A percentile compares a stretch with the other conserved stretches of the same genome.
phyloP scores from a whole-genome alignment of 2,329 filamentous ascomycete genomes.

The Pseudogymnoascus pannorum region DNA sequence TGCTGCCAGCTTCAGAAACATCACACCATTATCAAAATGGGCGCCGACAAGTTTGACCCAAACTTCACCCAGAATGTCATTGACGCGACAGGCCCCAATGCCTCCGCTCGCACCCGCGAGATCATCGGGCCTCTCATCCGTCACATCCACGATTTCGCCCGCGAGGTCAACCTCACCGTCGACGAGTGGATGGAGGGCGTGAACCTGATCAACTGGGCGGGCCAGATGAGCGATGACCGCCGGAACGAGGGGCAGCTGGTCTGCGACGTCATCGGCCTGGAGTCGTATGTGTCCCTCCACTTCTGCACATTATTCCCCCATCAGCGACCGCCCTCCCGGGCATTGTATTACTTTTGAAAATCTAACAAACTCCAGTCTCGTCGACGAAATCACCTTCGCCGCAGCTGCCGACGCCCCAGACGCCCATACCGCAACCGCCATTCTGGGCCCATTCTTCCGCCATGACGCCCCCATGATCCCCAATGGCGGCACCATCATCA shows the following conservation, averaged over 20 bases:
- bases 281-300: constrained; percentile 43
- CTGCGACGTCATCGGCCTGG: constrained; percentile 55
- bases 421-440: constrained; percentile 44
- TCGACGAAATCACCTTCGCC: constrained; percentile 27
- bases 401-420: constrained; percentile 22
- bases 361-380: constrained; percentile 31
- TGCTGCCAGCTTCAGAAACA: no score
- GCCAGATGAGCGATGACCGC: constrained; percentile 53
- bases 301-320: neutral
- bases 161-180: constrained; percentile 50
- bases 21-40: no score
- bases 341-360: constrained; percentile 15
- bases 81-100: constrained; percentile 53
- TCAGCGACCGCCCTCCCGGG: no score
- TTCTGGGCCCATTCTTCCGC: constrained; percentile 59
- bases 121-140: constrained; percentile 47
- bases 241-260: constrained; percentile 58
- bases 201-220: constrained; percentile 51
- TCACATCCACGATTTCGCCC: constrained; percentile 52
- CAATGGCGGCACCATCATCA: constrained; percentile 48
- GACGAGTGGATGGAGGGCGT: constrained; percentile 53
- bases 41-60: no score
- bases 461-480: constrained; percentile 48
- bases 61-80: constrained; percentile 56
- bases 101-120: constrained; percentile 47